Evolutionary conservation across 2,329 filamentous ascomycete species (phyloP).

Genomic region (Talaromyces sp.): DNA sequence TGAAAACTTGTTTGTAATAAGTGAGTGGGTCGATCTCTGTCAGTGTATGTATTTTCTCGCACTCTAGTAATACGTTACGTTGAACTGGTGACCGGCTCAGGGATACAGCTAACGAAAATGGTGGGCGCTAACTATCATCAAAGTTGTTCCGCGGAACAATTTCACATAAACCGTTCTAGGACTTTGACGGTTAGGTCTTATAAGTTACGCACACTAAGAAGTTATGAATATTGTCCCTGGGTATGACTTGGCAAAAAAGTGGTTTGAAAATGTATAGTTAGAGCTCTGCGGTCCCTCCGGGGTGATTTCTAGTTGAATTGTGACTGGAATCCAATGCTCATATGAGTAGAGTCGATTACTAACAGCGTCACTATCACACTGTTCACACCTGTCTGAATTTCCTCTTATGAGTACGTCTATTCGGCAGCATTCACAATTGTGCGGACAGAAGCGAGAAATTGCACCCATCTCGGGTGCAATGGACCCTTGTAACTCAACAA

Average conservation of each 20-base stretch:
- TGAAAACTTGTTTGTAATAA: no score
- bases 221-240: background rate
- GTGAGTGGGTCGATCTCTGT: no score
- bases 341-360: background rate
- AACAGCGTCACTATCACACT: background rate
- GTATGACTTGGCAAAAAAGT: background rate
- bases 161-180: background rate
- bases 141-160: background rate
- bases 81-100: no score
- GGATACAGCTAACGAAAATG: no score
- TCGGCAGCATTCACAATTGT: background rate
- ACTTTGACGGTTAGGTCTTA: background rate
- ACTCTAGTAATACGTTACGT: no score
- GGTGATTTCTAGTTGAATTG: background rate
- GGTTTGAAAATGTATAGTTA: background rate
- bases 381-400: background rate
- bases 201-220: background rate
- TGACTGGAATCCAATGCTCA: background rate
- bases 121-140: no score
- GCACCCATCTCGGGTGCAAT: conserved; percentile 20
- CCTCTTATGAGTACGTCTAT: background rate
- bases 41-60: no score
- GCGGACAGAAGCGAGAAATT: conserved; percentile 19
- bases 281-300: background rate
- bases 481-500: conserved; percentile 21